Evolutionary conservation across 805 yeast species (phyloP).

Genomic region (Pichia californica): DNA sequence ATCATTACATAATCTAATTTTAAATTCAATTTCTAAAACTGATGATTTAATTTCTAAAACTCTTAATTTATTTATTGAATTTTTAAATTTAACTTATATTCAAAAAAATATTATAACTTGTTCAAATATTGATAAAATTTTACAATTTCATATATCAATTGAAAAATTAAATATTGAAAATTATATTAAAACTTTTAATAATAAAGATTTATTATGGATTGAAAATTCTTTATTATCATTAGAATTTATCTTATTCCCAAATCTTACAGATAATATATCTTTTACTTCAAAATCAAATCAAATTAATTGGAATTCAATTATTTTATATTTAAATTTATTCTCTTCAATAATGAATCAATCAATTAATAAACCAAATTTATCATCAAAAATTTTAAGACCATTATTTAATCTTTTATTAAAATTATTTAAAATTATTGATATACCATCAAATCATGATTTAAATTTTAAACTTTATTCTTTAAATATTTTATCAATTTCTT

Average conservation of each 20-base stretch:
- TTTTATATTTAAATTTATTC: neutral
- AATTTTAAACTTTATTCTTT: neutral
- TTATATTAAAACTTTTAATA: neutral
- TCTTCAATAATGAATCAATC: neutral
- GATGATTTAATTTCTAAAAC: neutral
- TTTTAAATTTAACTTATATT: neutral
- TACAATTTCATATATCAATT: neutral
- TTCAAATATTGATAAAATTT: conserved; percentile 1
- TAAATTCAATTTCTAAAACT: neutral
- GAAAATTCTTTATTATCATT: conserved; percentile 3
- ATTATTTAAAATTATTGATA: neutral
- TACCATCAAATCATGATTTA: neutral
- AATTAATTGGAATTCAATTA: neutral
- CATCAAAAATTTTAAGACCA: neutral
- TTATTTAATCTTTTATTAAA: neutral
- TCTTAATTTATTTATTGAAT: neutral
- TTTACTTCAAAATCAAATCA: neutral
- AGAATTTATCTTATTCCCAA: neutral
- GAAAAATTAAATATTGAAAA: neutral
- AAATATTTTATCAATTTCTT: neutral
- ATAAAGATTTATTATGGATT: conserved; percentile 1
- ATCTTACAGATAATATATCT: neutral
- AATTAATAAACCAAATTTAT: no score
- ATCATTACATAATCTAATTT: conserved; percentile 3
- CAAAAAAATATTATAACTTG: neutral